Evolutionary conservation across 805 yeast genomes (phyloP).

Genomic region (Candida palmyrensis): DNA sequence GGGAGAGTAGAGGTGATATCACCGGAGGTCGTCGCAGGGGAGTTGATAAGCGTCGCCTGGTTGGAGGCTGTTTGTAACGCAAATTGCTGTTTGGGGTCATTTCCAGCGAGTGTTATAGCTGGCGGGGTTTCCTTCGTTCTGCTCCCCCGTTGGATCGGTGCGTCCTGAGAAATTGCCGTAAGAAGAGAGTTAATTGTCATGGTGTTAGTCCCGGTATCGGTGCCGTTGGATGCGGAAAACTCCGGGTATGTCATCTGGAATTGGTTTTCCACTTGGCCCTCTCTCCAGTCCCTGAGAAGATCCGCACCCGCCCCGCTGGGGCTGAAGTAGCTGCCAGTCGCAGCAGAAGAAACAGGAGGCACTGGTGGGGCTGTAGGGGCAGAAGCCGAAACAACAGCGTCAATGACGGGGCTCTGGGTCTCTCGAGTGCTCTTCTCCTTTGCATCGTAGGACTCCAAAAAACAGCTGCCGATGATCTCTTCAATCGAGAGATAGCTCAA

Average conservation of each 20-base stretch:
- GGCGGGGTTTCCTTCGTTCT: neutral
- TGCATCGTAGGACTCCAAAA: conserved; percentile 33
- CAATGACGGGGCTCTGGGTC: neutral
- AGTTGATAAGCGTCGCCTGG: neutral
- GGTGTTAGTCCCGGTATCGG: neutral
- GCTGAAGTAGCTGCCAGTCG: no score
- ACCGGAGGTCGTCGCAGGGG: neutral
- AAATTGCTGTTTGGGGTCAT: no score
- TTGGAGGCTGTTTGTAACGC: no score
- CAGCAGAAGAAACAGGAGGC: neutral
- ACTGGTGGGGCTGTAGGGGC: neutral
- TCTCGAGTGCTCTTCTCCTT: neutral
- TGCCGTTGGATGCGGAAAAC: neutral
- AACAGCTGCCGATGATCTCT: conserved; percentile 57
- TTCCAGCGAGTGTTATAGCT: neutral
- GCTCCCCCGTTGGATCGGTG: no score
- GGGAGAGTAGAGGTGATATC: neutral
- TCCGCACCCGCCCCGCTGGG: no score
- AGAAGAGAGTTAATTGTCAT: conserved; percentile 2
- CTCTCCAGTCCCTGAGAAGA: neutral
- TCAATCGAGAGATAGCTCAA: conserved; percentile 51
- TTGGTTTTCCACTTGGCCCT: neutral
- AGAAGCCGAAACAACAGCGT: neutral
- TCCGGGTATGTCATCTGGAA: conserved; percentile 1
- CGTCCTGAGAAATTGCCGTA: neutral